These are phyloP conservation scores for Fusarium veterinarium DNA, from an alignment of 2,329 filamentous ascomycete species.

Conservation along the genomic window DNA sequence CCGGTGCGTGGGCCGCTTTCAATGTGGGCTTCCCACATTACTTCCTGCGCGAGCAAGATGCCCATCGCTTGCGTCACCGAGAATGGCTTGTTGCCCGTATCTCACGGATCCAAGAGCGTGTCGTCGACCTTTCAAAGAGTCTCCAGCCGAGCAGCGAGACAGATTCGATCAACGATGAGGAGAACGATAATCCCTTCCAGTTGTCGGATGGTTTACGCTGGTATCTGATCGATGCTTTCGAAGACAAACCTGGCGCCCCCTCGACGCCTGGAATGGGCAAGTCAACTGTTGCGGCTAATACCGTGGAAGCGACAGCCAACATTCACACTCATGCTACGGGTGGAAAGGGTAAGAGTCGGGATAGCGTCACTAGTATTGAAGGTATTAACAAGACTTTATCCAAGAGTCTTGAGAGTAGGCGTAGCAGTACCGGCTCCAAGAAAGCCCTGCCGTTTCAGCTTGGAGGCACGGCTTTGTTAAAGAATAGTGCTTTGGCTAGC, in stretches of 20 bases:
- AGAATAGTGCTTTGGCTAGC: constrained; percentile 65
- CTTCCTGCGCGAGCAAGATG: constrained; percentile 93
- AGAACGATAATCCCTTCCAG: constrained; percentile 97
- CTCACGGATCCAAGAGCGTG: constrained; percentile 87
- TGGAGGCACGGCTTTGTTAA: constrained; percentile 55
- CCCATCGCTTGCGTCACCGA: constrained; percentile 82
- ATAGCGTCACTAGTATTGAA: constrained; percentile 69
- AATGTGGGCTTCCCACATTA: constrained; percentile 98
- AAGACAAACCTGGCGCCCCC: constrained; percentile 92
- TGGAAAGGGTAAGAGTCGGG: constrained; percentile 58
- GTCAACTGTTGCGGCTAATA: constrained; percentile 88
- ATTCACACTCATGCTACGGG: constrained; percentile 64
- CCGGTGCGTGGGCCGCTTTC: constrained; percentile 97
- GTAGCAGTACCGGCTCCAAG: constrained; percentile 87
- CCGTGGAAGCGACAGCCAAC: constrained; percentile 86
- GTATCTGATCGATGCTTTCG: constrained; percentile 93
- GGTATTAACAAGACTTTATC: constrained; percentile 82
- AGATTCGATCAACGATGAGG: constrained; percentile 68
- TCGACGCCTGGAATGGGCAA: constrained; percentile 93
- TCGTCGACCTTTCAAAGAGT: constrained; percentile 90
- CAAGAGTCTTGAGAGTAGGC: constrained; percentile 90
- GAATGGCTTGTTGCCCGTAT: constrained; percentile 99
- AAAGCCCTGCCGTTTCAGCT: constrained; percentile 72
- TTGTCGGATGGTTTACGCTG: constrained; percentile 93
- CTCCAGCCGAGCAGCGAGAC: constrained; percentile 64